Conservation (phyloP, 192 early-diverging fungal species). For the Coemansia biformis region DNA sequence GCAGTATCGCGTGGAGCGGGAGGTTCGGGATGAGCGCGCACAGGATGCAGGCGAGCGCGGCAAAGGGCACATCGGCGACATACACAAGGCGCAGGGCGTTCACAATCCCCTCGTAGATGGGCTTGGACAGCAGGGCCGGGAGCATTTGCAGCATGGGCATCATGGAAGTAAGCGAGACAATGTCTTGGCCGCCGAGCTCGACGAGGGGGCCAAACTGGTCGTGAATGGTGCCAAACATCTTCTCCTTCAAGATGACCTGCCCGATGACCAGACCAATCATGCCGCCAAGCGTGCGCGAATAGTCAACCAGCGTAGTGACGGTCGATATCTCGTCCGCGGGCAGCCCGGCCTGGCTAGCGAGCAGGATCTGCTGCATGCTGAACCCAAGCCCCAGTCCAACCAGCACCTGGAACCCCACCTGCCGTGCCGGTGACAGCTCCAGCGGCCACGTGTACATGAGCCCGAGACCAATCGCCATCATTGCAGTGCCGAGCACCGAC, state of each 20-base stretch:
- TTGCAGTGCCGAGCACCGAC: constrained; percentile 29
- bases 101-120: constrained; percentile 31
- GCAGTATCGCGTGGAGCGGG: constrained; percentile 33
- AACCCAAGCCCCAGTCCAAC: constrained; percentile 46
- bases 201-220: constrained; percentile 15
- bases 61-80: constrained; percentile 47
- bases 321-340: constrained; percentile 38
- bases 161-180: constrained; percentile 29
- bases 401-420: constrained; percentile 33
- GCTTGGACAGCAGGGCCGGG: constrained; percentile 5
- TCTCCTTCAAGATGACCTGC: constrained; percentile 44
- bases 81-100: constrained; percentile 37
- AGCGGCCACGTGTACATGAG: constrained; percentile 38
- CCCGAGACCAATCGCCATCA: constrained; percentile 43
- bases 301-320: constrained; percentile 47
- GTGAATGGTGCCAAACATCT: constrained; percentile 30
- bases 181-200: constrained; percentile 26
- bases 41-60: constrained; percentile 32
- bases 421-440: constrained; percentile 10
- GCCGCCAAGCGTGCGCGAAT: constrained; percentile 46
- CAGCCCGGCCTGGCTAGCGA: constrained; percentile 38
- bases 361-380: constrained; percentile 46
- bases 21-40: constrained; percentile 34
- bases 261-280: constrained; percentile 49
- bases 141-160: constrained; percentile 33